phyloP scores from a whole-genome alignment of 1,139 yeast genomes.

The Lodderomyces elongisporus region DNA sequence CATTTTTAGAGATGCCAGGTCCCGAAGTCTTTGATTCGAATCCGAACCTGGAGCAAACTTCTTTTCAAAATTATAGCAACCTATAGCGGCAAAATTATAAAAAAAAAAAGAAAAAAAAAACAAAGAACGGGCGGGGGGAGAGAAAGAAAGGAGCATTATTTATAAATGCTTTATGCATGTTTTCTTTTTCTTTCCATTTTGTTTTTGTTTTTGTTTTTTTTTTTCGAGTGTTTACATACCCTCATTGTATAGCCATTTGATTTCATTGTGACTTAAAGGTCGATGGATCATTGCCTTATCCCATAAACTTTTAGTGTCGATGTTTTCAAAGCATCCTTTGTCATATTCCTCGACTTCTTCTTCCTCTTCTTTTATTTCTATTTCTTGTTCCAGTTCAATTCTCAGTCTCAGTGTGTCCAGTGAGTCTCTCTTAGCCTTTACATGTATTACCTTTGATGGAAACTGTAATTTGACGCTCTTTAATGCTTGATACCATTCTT shows the following conservation, averaged over 20 bases:
- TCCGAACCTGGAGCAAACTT: not conserved
- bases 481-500: not conserved
- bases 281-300: conserved; percentile 1
- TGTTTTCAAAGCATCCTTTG: no score
- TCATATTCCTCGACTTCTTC: not conserved
- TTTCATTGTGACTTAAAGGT: conserved; percentile 1
- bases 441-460: no score
- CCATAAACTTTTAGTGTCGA: conserved; percentile 3
- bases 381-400: no score
- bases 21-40: not conserved
- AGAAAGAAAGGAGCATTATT: no score
- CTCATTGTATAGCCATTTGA: conserved; percentile 2
- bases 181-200: no score
- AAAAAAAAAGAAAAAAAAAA: not conserved
- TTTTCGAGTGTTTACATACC: not conserved
- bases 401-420: no score
- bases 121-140: no score
- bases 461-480: not conserved
- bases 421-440: no score
- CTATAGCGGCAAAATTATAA: no score
- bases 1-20: conserved; percentile 37
- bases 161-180: no score
- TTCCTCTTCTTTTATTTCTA: no score
- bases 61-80: no score
- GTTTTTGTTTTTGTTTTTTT: not conserved